Percentiles rank a stretch among this genome's conserved stretches.
Evolutionary conservation across 2,329 filamentous ascomycete genomes (phyloP).

Genomic region (Mycosphaerella sp.): DNA sequence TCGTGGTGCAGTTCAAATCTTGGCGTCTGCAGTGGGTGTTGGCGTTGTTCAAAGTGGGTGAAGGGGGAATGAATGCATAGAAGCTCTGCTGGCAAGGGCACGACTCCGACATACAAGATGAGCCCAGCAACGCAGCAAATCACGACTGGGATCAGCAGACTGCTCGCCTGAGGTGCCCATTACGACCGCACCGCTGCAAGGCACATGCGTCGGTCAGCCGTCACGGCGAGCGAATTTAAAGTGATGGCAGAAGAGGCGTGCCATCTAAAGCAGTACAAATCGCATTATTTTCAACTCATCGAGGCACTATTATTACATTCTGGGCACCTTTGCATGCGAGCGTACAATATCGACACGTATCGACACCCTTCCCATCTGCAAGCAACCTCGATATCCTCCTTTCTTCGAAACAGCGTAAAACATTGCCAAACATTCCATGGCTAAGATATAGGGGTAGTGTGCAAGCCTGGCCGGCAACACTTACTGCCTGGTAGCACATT

Average conservation of each 20-base stretch:
- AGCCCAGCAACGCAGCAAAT: too few relatives aligned
- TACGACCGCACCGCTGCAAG: background rate
- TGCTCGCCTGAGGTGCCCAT: too few relatives aligned
- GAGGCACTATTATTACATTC: slow-evolving; percentile 12
- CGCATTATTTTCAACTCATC: slow-evolving; percentile 1
- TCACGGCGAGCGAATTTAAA: background rate
- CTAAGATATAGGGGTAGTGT: slow-evolving; percentile 20
- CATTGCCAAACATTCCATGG: slow-evolving; percentile 20
- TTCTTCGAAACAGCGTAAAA: slow-evolving; percentile 17
- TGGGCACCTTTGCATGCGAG: background rate
- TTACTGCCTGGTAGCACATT: slow-evolving; percentile 17
- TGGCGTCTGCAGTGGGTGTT: too few relatives aligned
- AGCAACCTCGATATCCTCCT: slow-evolving; percentile 10
- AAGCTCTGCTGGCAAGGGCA: too few relatives aligned
- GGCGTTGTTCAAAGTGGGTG: too few relatives aligned
- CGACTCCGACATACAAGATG: too few relatives aligned
- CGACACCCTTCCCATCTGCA: slow-evolving; percentile 1
- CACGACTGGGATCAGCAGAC: too few relatives aligned
- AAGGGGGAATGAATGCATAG: too few relatives aligned
- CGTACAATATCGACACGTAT: slow-evolving; percentile 9
- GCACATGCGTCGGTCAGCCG: background rate
- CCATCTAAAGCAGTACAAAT: background rate
- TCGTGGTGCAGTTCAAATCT: too few relatives aligned
- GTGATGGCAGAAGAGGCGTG: background rate
- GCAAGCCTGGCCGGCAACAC: slow-evolving; percentile 20